phyloP scores from a whole-genome alignment of 2,329 filamentous ascomycete species.

The Penicillium sp. region DNA sequence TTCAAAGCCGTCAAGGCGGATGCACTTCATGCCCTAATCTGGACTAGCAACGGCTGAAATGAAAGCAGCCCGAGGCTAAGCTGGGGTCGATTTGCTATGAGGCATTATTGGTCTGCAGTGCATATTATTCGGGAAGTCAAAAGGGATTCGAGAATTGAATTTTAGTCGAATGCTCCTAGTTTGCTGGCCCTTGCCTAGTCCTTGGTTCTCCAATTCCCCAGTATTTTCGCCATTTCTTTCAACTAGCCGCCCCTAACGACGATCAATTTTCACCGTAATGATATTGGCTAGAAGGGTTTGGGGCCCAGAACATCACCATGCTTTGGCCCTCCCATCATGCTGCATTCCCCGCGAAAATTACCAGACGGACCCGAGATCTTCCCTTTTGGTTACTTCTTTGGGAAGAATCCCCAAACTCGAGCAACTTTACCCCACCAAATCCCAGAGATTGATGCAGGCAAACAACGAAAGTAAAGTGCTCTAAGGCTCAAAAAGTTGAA shows the following conservation, averaged over 20 bases:
- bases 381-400: background rate
- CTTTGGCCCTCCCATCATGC: conserved; percentile 1
- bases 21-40: background rate
- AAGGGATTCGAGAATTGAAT: background rate
- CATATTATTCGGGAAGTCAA: background rate
- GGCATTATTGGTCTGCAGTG: conserved; percentile 1
- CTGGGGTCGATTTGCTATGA: background rate
- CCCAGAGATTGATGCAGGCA: background rate
- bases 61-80: background rate
- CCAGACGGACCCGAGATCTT: conserved; percentile 3
- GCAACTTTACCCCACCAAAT: conserved; percentile 5
- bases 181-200: background rate
- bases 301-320: conserved; percentile 6
- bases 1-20: background rate
- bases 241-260: conserved; percentile 6
- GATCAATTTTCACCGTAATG: background rate
- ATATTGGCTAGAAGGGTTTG: background rate
- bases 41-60: background rate
- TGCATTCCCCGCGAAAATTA: conserved; percentile 11
- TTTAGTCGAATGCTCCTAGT: background rate
- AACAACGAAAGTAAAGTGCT: background rate
- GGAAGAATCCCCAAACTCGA: conserved; percentile 7
- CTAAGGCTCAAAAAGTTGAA: background rate
- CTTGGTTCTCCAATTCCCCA: background rate
- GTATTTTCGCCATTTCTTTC: background rate